phyloP scores from a whole-genome alignment of 108 stramenopile species.

The Skeletonema menzelii region DNA sequence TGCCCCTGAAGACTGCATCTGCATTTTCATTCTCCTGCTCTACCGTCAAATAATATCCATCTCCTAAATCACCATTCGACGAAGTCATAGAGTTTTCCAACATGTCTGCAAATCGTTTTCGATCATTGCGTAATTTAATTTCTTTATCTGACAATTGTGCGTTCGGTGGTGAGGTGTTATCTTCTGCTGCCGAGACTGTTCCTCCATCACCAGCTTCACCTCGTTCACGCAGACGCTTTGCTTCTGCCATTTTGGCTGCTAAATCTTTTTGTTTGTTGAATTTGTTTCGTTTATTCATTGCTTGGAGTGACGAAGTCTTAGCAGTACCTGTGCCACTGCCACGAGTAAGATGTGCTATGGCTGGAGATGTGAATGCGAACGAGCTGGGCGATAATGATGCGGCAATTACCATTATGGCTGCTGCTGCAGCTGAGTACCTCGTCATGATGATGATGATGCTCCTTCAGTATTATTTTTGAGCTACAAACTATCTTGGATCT shows the following conservation, averaged over 20 bases:
- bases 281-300: constrained; percentile 33
- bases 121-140: constrained; percentile 79
- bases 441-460: neutral
- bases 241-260: constrained; percentile 60
- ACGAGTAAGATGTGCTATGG: neutral
- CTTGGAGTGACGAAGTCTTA: neutral
- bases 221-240: constrained; percentile 54
- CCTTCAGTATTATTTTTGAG: no score
- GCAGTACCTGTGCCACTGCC: neutral
- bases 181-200: neutral
- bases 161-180: neutral
- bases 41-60: constrained; percentile 55
- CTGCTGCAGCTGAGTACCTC: neutral
- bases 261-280: constrained; percentile 69
- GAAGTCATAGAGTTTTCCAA: constrained; percentile 44
- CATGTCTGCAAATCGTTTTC: constrained; percentile 69
- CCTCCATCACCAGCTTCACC: neutral
- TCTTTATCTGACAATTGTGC: constrained; percentile 54
- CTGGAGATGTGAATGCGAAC: neutral
- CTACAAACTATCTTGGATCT: no score
- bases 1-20: constrained; percentile 52
- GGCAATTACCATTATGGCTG: neutral
- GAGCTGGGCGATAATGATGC: neutral
- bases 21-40: constrained; percentile 83
- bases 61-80: constrained; percentile 39